A percentile compares a stretch with the other conserved stretches of the same genome.
phyloP scores from a whole-genome alignment of 2,329 filamentous ascomycete genomes.

The Macroventuria anomochaeta region DNA sequence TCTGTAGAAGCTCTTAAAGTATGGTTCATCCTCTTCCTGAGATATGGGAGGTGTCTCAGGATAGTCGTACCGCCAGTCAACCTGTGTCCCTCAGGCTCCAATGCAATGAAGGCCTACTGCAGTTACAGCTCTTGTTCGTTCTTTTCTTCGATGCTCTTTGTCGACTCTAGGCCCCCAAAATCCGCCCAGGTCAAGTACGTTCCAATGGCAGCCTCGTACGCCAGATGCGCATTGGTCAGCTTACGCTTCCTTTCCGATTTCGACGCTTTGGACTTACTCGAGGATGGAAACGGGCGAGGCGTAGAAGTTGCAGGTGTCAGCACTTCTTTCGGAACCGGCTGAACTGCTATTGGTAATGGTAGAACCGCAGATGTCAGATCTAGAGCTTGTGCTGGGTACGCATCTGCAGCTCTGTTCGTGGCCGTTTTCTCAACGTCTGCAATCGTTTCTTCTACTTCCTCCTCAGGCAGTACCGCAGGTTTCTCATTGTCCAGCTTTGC shows the following conservation, averaged over 20 bases:
- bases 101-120: neutral
- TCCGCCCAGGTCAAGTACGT: slow-evolving; percentile 51
- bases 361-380: neutral
- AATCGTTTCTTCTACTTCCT: neutral
- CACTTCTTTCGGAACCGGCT: neutral
- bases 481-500: neutral
- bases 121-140: slow-evolving; percentile 31
- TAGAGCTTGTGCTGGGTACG: neutral
- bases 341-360: neutral
- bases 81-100: too few species aligned
- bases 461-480: neutral
- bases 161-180: slow-evolving; percentile 54
- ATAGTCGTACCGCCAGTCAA: too few species aligned
- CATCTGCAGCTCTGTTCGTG: neutral
- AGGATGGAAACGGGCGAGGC: neutral
- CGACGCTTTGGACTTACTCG: neutral
- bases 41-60: too few species aligned
- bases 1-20: too few species aligned
- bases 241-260: slow-evolving; percentile 10
- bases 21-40: too few species aligned
- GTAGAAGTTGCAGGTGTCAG: neutral
- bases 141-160: slow-evolving; percentile 20
- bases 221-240: slow-evolving; percentile 28
- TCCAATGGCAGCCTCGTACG: slow-evolving; percentile 40
- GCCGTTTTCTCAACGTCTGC: neutral